Evolutionary conservation across 352 stramenopile species (phyloP), one percentile per base, ranked within the genome.

Genomic region (Globisporangium radiosum): DNA sequence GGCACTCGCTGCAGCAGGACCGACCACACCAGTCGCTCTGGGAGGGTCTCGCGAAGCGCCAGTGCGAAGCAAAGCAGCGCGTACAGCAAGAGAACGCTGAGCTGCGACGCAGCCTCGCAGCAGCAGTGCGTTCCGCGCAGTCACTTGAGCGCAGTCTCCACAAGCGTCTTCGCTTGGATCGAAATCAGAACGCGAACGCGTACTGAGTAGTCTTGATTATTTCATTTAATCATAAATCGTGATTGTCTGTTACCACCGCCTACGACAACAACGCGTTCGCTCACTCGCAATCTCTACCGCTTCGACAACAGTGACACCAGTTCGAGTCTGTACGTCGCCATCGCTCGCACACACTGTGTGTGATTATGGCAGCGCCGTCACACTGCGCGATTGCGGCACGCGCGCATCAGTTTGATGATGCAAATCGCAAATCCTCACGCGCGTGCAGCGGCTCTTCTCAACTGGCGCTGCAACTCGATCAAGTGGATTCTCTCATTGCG

Each of bases 41-140:
- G 55, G 49, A 62, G 14, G 47, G 47, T 4, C 19, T 62, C 13
- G 56, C 56, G 5, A 51, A 52, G 40, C 56, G 56, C 7, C 56
- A 62, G 37, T 38, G 33, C 6, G 47, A 55, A 17, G 56, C 48
- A 4, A 62, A 54, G 19, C 47, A 57, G 15, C 47, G 33, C 11
- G 56, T 39, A 7, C 47, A 62, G 38, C n/a, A 47, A 10, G 39
- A 62, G 19, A 62, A 62, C 40, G 49, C 49, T 8, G 33, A 47
- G 47, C 56, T 62, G 56, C 38, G 49, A 9, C 40, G 37, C 11
- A 19, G 49, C 39, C 39, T 62, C 13, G 25, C 48, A 9, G 39
- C n/a, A 3, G 42, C 54, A 6, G 7, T 57, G 37, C 37, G 47
- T 11, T 17, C 55, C 13, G 55, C 47, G 4, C 33, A 54, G 45